phyloP scores from a whole-genome alignment of 805 yeast genomes.

The Brettanomyces anomalus region DNA sequence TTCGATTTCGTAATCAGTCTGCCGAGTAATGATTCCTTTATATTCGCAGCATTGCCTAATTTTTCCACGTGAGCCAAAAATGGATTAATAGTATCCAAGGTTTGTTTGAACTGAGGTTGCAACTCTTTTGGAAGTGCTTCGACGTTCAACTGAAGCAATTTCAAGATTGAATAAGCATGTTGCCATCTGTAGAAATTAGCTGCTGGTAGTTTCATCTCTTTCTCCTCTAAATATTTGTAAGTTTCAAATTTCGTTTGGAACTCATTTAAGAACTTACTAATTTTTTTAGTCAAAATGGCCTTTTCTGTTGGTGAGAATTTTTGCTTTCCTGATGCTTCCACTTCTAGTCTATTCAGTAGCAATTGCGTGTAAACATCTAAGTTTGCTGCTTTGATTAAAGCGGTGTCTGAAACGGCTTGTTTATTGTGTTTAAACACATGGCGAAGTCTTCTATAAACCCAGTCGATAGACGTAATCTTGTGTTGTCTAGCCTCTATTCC shows the following conservation, averaged over 20 bases:
- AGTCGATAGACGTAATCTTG: conserved; percentile 8
- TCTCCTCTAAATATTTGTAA: conserved; percentile 2
- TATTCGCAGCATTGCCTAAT: conserved; percentile 7
- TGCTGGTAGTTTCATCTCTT: conserved; percentile 3
- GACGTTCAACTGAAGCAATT: conserved; percentile 10
- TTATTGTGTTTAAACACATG: conserved; percentile 10
- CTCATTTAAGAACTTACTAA: not conserved
- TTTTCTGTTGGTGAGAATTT: not conserved
- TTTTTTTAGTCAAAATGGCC: conserved; percentile 2
- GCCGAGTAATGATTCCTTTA: conserved; percentile 5
- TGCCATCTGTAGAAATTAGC: conserved; percentile 9
- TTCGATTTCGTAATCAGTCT: conserved; percentile 4
- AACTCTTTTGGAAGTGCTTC: conserved; percentile 6
- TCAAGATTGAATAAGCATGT: conserved; percentile 13
- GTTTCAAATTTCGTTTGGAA: not conserved
- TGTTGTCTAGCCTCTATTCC: conserved; percentile 11
- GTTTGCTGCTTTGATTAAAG: conserved; percentile 1
- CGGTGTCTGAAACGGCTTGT: not conserved
- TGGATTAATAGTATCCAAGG: conserved; percentile 7
- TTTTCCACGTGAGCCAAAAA: conserved; percentile 11
- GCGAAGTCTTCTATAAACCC: conserved; percentile 9
- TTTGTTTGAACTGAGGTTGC: conserved; percentile 5
- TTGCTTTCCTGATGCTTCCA: not conserved
- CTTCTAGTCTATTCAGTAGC: not conserved
- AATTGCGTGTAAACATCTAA: conserved; percentile 1